A percentile compares a stretch with the other conserved stretches of the same genome.
phyloP scores from a whole-genome alignment of 208 protist genomes.

The Crithidia thermophila region DNA sequence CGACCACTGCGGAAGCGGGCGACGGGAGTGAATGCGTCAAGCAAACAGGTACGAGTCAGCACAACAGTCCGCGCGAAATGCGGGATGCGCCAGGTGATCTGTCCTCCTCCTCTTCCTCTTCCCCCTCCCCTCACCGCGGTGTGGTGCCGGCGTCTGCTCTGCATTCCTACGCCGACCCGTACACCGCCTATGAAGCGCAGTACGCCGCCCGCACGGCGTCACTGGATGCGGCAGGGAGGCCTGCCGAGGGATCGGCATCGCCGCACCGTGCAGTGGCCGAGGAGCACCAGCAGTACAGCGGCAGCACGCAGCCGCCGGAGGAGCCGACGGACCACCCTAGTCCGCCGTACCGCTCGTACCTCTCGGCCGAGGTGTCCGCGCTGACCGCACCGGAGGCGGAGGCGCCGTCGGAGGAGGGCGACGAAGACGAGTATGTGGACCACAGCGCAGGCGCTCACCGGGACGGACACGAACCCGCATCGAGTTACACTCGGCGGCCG shows the following conservation, averaged over 20 bases:
- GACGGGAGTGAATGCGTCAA: no score
- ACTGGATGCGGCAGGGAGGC: not conserved
- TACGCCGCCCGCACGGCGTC: not conserved
- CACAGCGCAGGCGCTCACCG: not conserved
- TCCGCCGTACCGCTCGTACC: not conserved
- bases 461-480: not conserved
- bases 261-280: not conserved
- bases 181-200: conserved; percentile 19
- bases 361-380: conserved; percentile 32
- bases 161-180: conserved; percentile 23
- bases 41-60: no score
- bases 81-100: no score
- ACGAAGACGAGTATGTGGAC: not conserved
- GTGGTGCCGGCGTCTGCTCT: conserved; percentile 17
- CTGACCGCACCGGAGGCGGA: conserved; percentile 11
- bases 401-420: no score
- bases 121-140: not conserved
- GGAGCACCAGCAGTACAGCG: conserved; percentile 7
- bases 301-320: conserved; percentile 22
- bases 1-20: no score
- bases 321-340: not conserved
- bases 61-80: no score
- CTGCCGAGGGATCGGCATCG: not conserved
- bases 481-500: not conserved
- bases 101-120: not conserved